These are phyloP conservation scores for Phytophthora cryptogea DNA, from an alignment of 352 stramenopile genomes.

Conservation along the genomic window DNA sequence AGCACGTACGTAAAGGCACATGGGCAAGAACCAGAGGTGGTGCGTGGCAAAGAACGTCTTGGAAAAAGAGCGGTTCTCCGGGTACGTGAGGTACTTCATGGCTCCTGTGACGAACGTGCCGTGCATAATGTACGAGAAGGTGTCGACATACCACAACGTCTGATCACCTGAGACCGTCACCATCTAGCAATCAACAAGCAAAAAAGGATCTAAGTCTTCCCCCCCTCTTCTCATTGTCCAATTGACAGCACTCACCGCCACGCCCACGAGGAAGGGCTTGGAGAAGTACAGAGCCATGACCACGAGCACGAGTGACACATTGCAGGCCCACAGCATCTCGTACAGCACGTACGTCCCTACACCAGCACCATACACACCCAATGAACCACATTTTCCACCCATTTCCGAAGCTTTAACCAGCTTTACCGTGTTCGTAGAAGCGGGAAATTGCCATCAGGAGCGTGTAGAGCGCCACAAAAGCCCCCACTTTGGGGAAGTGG, in stretches of 20 bases:
- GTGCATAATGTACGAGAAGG: conserved; percentile 66
- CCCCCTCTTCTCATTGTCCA: not conserved
- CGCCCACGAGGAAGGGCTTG: conserved; percentile 84
- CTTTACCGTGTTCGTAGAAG: conserved; percentile 66
- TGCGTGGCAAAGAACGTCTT: conserved; percentile 86
- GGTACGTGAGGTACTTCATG: conserved; percentile 90
- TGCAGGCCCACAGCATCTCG: conserved; percentile 84
- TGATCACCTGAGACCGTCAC: conserved; percentile 94
- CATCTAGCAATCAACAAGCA: conserved; percentile 50
- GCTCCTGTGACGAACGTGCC: conserved; percentile 90
- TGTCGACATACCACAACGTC: conserved; percentile 92
- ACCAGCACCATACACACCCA: not conserved
- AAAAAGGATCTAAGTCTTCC: not conserved
- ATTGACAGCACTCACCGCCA: conserved; percentile 48
- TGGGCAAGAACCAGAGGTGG: conserved; percentile 81
- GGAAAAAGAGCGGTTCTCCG: conserved; percentile 78
- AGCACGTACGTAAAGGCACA: conserved; percentile 73
- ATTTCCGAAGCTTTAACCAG: no score
- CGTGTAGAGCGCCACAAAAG: conserved; percentile 60
- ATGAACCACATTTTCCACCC: not conserved
- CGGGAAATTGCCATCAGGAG: conserved; percentile 52
- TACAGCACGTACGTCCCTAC: conserved; percentile 79
- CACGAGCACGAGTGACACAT: conserved; percentile 72
- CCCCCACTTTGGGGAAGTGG: conserved; percentile 57
- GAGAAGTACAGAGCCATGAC: conserved; percentile 68